Evolutionary conservation across 164 flowering plant genomes (phyloP), one percentile per base, ranked within the genome.

Genomic region (Piper longum): DNA sequence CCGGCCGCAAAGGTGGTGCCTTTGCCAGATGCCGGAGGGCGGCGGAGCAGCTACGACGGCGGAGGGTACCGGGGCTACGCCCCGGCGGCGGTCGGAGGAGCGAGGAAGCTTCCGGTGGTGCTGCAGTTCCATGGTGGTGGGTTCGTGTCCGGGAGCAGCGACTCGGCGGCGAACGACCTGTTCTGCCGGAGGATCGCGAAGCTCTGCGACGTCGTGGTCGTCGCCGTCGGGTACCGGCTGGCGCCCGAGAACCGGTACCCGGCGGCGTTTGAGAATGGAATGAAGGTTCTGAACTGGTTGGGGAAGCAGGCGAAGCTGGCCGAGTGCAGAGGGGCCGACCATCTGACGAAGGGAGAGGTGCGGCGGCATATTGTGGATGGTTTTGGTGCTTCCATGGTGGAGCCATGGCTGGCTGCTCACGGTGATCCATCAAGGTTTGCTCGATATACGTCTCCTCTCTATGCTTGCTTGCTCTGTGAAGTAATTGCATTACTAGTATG

Each of bases 361-460:
- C 77, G 71, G 64, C 54, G 85, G 70, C 87, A 83, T 64, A 73
- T 88, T 54, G 82, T 77, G 0, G 97, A 95, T 74, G 71, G 86
- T 0, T 91, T 95, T 65, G 99, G 99, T 41, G 84, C 95, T 0
- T 91, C 97, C 0, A 78, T 91, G 95, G 91, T 95, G 39, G 99
- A 95, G 74, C 97, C 99, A 3, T 95, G 99, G 99, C 69, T 95
- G 74, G 97, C 99, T 65, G 88, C 91, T 57, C 99, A 95, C 79
- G 99, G 87, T 5, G 93, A 95, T 81, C 97, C 96, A 2, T 77
- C 97, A 43, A 95, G 99, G 99, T 91, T 41, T n/a, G 58, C 60
- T 18, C 52, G 52, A 17, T 18, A 14, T 67, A 41, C 58, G 55
- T 5, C 14, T 48, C 52, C 7, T 48, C 14, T 12, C 14, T 6